Percentiles rank a stretch among this genome's conserved stretches.
These are phyloP conservation scores for Hyaloperonospora arabidopsidis DNA, from an alignment of 352 stramenopile genomes.

Conservation along the genomic window DNA sequence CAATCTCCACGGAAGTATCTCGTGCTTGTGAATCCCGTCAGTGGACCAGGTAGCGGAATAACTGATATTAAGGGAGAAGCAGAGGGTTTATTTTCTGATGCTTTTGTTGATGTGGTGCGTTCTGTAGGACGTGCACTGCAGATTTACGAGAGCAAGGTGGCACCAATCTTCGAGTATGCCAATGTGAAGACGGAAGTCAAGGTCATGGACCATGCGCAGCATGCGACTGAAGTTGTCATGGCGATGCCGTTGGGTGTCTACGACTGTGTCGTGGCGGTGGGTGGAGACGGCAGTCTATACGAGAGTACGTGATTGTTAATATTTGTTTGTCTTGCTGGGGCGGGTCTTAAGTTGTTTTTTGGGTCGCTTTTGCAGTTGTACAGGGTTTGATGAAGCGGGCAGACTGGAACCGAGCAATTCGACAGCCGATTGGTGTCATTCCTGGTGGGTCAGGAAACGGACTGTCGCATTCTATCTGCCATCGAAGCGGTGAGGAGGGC, in stretches of 20 bases:
- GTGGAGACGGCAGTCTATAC: slow-evolving; percentile 47
- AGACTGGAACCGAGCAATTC: slow-evolving; percentile 68
- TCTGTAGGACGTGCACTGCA: slow-evolving; percentile 33
- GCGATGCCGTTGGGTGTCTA: slow-evolving; percentile 45
- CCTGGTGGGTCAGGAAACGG: slow-evolving; percentile 62
- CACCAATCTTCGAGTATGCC: slow-evolving; percentile 43
- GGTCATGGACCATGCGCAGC: slow-evolving; percentile 42
- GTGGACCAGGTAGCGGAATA: slow-evolving; percentile 27
- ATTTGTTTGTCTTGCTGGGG: neutral
- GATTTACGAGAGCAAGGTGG: slow-evolving; percentile 51
- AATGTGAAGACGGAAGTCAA: slow-evolving; percentile 44
- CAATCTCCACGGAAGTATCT: slow-evolving; percentile 36
- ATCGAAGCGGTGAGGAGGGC: slow-evolving; percentile 37
- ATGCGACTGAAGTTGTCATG: slow-evolving; percentile 46
- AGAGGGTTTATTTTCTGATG: neutral
- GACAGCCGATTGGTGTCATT: slow-evolving; percentile 54
- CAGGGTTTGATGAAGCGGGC: slow-evolving; percentile 63
- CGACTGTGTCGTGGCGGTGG: slow-evolving; percentile 62
- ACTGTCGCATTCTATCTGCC: slow-evolving; percentile 50
- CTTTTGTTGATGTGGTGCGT: neutral
- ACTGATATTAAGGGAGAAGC: neutral
- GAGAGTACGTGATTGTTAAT: slow-evolving; percentile 34
- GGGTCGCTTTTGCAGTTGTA: slow-evolving; percentile 31
- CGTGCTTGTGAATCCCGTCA: slow-evolving; percentile 68
- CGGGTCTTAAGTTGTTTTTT: neutral